Evolutionary conservation across 2,329 filamentous ascomycete genomes (phyloP).

Genomic region (Fusarium poae): DNA sequence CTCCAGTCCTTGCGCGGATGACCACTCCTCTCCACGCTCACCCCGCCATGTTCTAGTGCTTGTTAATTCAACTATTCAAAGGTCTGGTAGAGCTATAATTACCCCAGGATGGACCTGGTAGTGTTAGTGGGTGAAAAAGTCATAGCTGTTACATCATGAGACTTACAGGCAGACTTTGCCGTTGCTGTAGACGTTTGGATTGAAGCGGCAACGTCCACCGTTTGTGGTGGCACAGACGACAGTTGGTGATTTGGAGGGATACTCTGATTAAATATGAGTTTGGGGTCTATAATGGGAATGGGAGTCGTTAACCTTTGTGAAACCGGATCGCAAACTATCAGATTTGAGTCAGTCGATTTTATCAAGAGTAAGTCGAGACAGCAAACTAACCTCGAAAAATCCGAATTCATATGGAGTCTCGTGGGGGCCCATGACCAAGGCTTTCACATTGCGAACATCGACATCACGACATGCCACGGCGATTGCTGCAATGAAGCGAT

Average conservation of each 20-base stretch:
- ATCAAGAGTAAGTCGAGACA: background rate
- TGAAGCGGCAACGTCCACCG: conserved; percentile 88
- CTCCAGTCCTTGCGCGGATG: conserved; percentile 92
- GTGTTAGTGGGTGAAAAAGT: conserved; percentile 31
- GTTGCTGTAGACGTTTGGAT: conserved; percentile 93
- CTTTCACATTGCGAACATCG: conserved; percentile 89
- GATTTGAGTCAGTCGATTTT: conserved; percentile 9
- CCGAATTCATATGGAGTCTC: conserved; percentile 97
- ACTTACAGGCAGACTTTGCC: conserved; percentile 93
- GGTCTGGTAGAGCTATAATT: conserved; percentile 47
- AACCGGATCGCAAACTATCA: conserved; percentile 81
- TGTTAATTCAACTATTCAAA: conserved; percentile 27
- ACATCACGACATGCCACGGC: conserved; percentile 88
- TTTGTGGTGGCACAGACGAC: conserved; percentile 87
- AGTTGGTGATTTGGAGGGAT: conserved; percentile 76
- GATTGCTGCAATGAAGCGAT: conserved; percentile 68
- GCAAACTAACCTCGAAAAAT: conserved; percentile 83
- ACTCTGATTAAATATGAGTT: conserved; percentile 69
- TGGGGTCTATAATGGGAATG: conserved; percentile 16
- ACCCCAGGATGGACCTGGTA: conserved; percentile 89
- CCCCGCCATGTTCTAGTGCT: conserved; percentile 89
- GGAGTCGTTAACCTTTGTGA: conserved; percentile 69
- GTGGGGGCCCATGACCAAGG: conserved; percentile 90
- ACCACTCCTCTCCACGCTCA: conserved; percentile 93
- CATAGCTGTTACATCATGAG: background rate